A percentile compares a stretch with the other conserved stretches of the same genome.
phyloP scores from a whole-genome alignment of 371 early-diverging fungal genomes.

The Choanephora cucurbitarum region DNA sequence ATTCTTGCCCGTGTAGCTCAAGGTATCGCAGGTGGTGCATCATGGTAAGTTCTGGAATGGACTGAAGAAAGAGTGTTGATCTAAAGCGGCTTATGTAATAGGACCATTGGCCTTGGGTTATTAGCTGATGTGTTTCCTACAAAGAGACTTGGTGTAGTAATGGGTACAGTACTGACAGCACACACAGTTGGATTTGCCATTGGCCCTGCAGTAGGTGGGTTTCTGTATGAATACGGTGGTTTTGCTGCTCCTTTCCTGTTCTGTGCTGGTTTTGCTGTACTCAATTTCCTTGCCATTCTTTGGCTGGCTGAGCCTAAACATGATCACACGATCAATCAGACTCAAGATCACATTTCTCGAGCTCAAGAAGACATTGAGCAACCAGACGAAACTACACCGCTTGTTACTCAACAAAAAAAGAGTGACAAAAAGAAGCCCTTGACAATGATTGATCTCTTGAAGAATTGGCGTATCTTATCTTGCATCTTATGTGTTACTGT shows the following conservation, averaged over 20 bases:
- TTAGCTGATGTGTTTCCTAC: constrained; percentile 81
- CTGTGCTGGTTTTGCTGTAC: constrained; percentile 64
- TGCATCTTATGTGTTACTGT: constrained; percentile 56
- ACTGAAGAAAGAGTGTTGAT: too few relatives aligned
- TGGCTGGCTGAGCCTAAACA: constrained; percentile 62
- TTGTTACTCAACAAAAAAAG: constrained; percentile 14
- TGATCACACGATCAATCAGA: constrained; percentile 10
- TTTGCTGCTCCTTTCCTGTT: constrained; percentile 74
- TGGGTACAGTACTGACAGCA: constrained; percentile 75
- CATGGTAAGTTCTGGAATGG: too few relatives aligned
- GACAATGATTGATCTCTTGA: constrained; percentile 53
- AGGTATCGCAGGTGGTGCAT: constrained; percentile 78
- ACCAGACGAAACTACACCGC: constrained; percentile 15
- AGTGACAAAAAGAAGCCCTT: constrained; percentile 23
- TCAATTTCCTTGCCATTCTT: constrained; percentile 71
- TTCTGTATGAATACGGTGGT: constrained; percentile 69
- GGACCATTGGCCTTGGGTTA: constrained; percentile 75
- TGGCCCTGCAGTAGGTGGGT: constrained; percentile 82
- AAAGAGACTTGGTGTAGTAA: constrained; percentile 68
- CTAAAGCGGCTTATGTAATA: too few relatives aligned
- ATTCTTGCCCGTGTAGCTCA: constrained; percentile 76
- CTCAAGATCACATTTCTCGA: constrained; percentile 23
- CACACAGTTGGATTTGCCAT: constrained; percentile 73
- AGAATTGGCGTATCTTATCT: constrained; percentile 57
- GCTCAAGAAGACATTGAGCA: constrained; percentile 29